Base-by-base conservation (phyloP, 1,284 basidiomycete species). In the Apiotrichum domesticum region DNA sequence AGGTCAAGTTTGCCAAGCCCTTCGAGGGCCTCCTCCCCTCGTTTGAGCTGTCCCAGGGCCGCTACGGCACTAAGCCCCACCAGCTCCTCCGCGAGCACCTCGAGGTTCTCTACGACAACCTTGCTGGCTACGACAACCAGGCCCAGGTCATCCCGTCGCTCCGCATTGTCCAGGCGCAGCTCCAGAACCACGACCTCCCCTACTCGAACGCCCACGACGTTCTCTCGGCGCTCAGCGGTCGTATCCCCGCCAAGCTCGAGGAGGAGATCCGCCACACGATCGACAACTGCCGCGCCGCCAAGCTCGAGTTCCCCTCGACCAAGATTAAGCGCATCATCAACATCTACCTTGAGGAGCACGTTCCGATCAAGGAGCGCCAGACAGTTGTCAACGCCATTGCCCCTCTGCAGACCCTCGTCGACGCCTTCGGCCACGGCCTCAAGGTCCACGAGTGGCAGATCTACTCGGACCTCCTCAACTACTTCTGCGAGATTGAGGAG, bases 1-100 rank as follows among this genome's bases (percentile, higher is more conserved):
- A 93, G 63, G 96, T 98, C 70, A 96, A 92, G 77, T 95, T 98
- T 69, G 96, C 96, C 60, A 97, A 94, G 79, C 95, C 95, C 1
- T 98, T 98, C 76, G 91, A 94, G 69, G 93, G 93, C 52, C 87
- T 93, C 54, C 84, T 98, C 34, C 90, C 93, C 15, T 69, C 83
- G 11, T 86, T 91, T 82, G 93, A 95, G 56, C 79, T 85, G 39
- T 92, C 94, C 47, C 85, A 85, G 67, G 87, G 97, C 63, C 72
- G 75, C 63, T 79, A 88, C 63, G 95, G 94, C 52, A 88, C 83
- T 79, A 97, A 95, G 79, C 84, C 92, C 41, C 87, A 97, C 74
- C 96, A 98, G 77, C 86, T 85, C 59, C 85, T 93, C 64, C 80
- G 83, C 59, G 84, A 85, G 70, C 87, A 87, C 76, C 79, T 89